Base-by-base conservation (phyloP, 2,329 filamentous ascomycete species). In the Apiospora rasikravindrae region DNA sequence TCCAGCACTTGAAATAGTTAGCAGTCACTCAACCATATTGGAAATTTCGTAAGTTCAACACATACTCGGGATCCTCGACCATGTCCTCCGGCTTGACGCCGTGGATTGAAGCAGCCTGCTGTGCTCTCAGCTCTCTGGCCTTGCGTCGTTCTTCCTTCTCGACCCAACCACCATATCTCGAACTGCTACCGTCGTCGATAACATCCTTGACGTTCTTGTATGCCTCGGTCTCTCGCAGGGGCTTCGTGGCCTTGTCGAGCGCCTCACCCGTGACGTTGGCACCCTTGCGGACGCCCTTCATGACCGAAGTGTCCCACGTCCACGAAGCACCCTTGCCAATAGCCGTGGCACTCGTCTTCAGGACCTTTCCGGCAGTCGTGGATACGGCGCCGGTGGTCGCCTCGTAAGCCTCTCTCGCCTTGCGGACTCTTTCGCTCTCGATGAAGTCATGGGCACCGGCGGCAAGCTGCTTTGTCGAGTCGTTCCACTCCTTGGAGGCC, bases 401-500 rank as follows among this genome's bases (percentile, higher is more conserved):
- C 79, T 94, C 91, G 81, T 98, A 98, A 10, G 94, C 96, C 76
- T 94, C 91, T 76, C 93, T 91, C 42, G 96, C 96, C 77, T 91
- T 91, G 79, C 94, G 92, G 22, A 99, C 94, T 24, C 92, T 93
- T 80, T 98, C 95, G 80, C 95, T 98, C 84, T 98, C 96, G 44
- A 92, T 92, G 80, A 99, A 96, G 78, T 98, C 92, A 80, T 98
- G 93, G 24, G 96, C 94, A 7, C 93, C 94, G 68, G 94, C 94
- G 24, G 94, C 93, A 57, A 99, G 89, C 76, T 96, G 94, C 86
- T 99, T 98, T 57, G 96, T 99, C 61, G 94, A 97, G 81, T 99
- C 96, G 80, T 99, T 98, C 96, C 96, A 99, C 82, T 99, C 96
- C 81, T 98, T 98, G 22, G 95, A 98, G 70, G 94, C 93, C 83